Evolutionary conservation across 2,329 filamentous ascomycete genomes (phyloP), one percentile per base, ranked within the genome.

Genomic region (Calonectria ilicicola): DNA sequence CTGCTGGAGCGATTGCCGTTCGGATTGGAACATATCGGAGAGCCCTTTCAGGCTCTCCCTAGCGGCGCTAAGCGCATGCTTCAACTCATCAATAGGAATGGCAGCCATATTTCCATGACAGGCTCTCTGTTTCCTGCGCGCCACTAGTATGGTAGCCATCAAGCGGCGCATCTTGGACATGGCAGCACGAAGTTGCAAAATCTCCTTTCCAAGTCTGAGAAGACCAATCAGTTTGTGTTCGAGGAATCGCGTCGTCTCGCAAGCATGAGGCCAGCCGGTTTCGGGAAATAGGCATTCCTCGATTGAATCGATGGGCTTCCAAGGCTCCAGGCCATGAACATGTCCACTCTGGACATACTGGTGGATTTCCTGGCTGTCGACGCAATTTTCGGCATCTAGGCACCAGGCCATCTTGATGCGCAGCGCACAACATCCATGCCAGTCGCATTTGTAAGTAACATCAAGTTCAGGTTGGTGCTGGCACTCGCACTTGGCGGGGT

Each of bases 401-500:
- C 81, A 82, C 51, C 47, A 63, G n/a, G 74, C 29, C 29, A 74
- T 70, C 17, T 53, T 72, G 47, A 49, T 29, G 1, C 70, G 72
- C 65, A 71, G 64, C 53, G 75, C 72, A 65, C 81, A 83, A 70
- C 81, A 83, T 2, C 76, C 77, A 51, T 83, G 81, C 1, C 74
- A 42, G 0, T 72, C 69, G 38, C 81, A 83, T 32, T 67, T 72
- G 29, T 40, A 78, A 21, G 51, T 64, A 68, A 3, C 64, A 32
- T 65, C 66, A 35, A 70, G 46, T 6, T 32, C 6, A 8, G 66
- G 47, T n/a, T 72, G n/a, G 2, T 23, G 19, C 15, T 42, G 5
- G 51, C 80, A 82, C 2, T 26, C 19, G 71, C 81, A 83, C 8
- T 21, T 12, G 1, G 32, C 9, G 0, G 81, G 77, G 1, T 53